phyloP scores from a whole-genome alignment of 2,329 filamentous ascomycete species.

The Macrophomina tecta region DNA sequence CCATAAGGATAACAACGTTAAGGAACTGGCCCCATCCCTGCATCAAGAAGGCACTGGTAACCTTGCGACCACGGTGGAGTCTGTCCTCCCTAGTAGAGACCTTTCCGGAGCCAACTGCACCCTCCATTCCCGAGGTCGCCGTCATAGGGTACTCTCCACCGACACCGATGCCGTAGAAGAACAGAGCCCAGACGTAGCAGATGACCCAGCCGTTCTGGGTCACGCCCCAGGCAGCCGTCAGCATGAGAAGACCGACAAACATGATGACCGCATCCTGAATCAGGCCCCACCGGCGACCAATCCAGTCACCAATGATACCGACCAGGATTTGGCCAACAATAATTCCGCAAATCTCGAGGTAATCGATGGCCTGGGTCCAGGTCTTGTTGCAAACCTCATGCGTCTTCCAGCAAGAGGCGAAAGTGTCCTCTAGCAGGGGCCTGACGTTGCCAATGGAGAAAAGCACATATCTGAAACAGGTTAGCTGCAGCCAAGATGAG shows the following conservation, averaged over 20 bases:
- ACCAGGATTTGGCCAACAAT: conserved; percentile 92
- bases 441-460: conserved; percentile 96
- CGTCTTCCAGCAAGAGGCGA: conserved; percentile 77
- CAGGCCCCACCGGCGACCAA: conserved; percentile 91
- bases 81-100: conserved; percentile 91
- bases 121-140: conserved; percentile 92
- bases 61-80: conserved; percentile 92
- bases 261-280: conserved; percentile 96
- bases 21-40: conserved; percentile 97
- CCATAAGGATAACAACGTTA: conserved; percentile 89
- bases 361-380: conserved; percentile 85
- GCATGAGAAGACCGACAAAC: conserved; percentile 90
- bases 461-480: conserved; percentile 73
- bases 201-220: conserved; percentile 94
- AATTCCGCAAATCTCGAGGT: conserved; percentile 92
- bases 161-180: conserved; percentile 79
- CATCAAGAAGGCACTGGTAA: conserved; percentile 96
- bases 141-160: conserved; percentile 97
- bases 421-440: conserved; percentile 77
- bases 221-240: conserved; percentile 87
- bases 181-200: conserved; percentile 93
- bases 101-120: conserved; percentile 82
- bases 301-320: conserved; percentile 78
- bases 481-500: conserved; percentile 22
- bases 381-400: conserved; percentile 72